Evolutionary conservation across 83 land plant genomes (phyloP).

Genomic region (Picea engelmannii): DNA sequence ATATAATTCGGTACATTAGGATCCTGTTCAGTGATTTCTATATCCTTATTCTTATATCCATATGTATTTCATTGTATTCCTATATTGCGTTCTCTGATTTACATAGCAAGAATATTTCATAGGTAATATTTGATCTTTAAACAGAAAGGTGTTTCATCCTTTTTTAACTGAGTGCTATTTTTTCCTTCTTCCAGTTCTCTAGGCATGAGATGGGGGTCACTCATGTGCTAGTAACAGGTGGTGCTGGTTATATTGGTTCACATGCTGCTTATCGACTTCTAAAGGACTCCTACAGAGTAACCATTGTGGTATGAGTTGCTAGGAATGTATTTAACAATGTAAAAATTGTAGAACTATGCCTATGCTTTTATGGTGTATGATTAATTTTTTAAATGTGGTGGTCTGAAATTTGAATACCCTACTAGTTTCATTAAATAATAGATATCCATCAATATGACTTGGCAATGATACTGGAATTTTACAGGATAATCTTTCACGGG

Average conservation of each 20-base stretch:
- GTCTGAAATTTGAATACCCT: background rate
- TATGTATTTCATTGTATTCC: background rate
- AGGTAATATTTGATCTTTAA: background rate
- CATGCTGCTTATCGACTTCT: slow-evolving; percentile 89
- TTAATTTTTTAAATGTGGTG: background rate
- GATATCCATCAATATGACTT: background rate
- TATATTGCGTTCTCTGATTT: background rate
- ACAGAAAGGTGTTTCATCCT: slow-evolving; percentile 6
- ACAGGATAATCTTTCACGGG: slow-evolving; percentile 96
- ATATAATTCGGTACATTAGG: background rate
- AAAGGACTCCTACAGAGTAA: slow-evolving; percentile 78
- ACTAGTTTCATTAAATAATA: background rate
- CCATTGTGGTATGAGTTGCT: slow-evolving; percentile 72
- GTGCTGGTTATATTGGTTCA: slow-evolving; percentile 97
- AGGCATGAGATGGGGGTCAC: slow-evolving; percentile 69
- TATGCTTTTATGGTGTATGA: slow-evolving; percentile 4
- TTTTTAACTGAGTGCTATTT: background rate
- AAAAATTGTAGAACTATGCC: background rate
- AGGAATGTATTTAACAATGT: background rate
- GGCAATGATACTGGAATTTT: background rate
- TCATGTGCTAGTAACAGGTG: slow-evolving; percentile 96
- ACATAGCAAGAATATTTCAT: background rate
- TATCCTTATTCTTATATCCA: background rate
- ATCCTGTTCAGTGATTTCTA: background rate
- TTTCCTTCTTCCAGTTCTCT: slow-evolving; percentile 56